phyloP scores from a whole-genome alignment of 495 filamentous ascomycete genomes.

The Neurospora sp. region DNA sequence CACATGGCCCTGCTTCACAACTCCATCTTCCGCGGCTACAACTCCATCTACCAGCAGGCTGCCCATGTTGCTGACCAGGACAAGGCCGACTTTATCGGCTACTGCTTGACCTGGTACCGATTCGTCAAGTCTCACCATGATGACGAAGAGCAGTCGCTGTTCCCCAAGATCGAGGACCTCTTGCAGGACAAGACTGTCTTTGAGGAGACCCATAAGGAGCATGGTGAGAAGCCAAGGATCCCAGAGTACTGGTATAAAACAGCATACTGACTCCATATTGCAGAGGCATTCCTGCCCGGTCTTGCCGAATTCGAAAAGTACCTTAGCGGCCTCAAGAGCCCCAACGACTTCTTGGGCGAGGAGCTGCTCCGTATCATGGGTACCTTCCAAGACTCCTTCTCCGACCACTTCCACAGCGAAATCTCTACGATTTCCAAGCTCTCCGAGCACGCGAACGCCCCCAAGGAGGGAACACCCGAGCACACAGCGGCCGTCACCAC shows the following conservation, averaged over 20 bases:
- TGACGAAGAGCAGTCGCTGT: slow-evolving; percentile 42
- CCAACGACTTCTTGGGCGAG: slow-evolving; percentile 30
- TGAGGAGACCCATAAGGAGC: slow-evolving; percentile 39
- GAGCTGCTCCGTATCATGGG: slow-evolving; percentile 39
- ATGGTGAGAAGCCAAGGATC: slow-evolving; percentile 23
- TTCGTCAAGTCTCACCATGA: slow-evolving; percentile 47
- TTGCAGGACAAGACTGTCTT: slow-evolving; percentile 36
- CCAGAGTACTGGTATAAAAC: background rate
- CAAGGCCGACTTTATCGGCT: slow-evolving; percentile 41
- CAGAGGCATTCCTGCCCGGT: slow-evolving; percentile 41
- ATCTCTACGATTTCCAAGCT: slow-evolving; percentile 41
- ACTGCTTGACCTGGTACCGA: slow-evolving; percentile 39
- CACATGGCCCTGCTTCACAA: slow-evolving; percentile 54
- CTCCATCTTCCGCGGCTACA: slow-evolving; percentile 48
- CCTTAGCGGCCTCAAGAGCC: slow-evolving; percentile 25
- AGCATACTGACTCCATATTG: background rate
- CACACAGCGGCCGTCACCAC: slow-evolving; percentile 17
- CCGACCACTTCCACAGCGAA: slow-evolving; percentile 44
- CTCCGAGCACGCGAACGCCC: slow-evolving; percentile 35
- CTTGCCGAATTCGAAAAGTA: slow-evolving; percentile 39
- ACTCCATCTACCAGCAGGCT: slow-evolving; percentile 48
- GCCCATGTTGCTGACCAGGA: slow-evolving; percentile 30
- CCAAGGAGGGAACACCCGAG: slow-evolving; percentile 29
- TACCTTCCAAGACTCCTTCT: slow-evolving; percentile 37
- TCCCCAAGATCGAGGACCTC: slow-evolving; percentile 41